Evolutionary conservation across 75 land plant genomes (phyloP).

Genomic region (Adiantum capillusveneris): DNA sequence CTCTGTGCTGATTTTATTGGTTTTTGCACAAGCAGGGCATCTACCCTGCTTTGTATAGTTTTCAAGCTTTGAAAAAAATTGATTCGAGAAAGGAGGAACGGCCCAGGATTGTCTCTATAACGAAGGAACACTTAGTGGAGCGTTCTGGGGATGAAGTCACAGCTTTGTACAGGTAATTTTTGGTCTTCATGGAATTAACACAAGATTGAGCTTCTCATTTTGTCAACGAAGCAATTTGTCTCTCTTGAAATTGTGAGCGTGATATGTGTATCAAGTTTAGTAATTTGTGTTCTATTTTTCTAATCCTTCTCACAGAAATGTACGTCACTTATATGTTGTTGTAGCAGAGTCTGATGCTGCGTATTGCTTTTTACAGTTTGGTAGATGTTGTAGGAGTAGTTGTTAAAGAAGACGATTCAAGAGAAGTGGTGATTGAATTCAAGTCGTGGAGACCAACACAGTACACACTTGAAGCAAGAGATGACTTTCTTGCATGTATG

Average conservation of each 20-base stretch:
- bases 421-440: constrained; percentile 31
- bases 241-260: too few species aligned
- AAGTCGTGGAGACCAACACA: constrained; percentile 39
- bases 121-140: constrained; percentile 36
- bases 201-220: too few species aligned
- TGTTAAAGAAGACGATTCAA: constrained; percentile 22
- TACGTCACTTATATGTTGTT: too few species aligned
- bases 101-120: constrained; percentile 24
- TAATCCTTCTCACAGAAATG: too few species aligned
- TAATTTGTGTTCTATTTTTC: not conserved
- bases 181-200: too few species aligned
- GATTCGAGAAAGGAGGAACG: constrained; percentile 34
- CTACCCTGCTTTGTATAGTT: constrained; percentile 20
- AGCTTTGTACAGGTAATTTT: constrained; percentile 32
- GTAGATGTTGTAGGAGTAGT: constrained; percentile 34
- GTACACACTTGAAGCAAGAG: constrained; percentile 33
- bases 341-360: not conserved
- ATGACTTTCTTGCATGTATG: constrained; percentile 37
- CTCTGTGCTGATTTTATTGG: not conserved
- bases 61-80: constrained; percentile 31
- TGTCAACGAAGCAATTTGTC: too few species aligned
- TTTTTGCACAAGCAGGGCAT: too few species aligned
- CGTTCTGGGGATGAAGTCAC: constrained; percentile 32
- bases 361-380: constrained; percentile 32
- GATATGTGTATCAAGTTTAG: not conserved